phyloP scores from a whole-genome alignment of 495 filamentous ascomycete genomes.

The Sphaerosporella brunnea region DNA sequence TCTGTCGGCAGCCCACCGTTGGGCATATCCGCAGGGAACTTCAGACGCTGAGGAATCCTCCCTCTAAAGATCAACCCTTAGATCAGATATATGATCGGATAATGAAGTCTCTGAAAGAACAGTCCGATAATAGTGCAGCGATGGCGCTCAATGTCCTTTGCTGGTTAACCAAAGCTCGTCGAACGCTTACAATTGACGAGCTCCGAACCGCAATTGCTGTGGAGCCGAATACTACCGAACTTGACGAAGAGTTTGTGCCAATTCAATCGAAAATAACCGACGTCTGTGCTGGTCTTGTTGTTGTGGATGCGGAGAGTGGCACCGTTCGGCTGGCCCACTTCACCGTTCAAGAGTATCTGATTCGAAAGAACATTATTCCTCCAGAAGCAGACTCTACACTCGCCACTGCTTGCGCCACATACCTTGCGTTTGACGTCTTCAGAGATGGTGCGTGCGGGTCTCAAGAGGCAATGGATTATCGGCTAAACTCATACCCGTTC shows the following conservation, averaged over 20 bases:
- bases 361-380: background rate
- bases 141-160: slow-evolving; percentile 8
- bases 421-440: slow-evolving; percentile 8
- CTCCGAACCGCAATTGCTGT: slow-evolving; percentile 11
- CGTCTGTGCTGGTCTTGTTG: slow-evolving; percentile 12
- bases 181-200: slow-evolving; percentile 11
- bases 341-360: slow-evolving; percentile 16
- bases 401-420: slow-evolving; percentile 4
- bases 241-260: slow-evolving; percentile 7
- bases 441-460: background rate
- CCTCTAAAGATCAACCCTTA: background rate
- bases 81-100: slow-evolving; percentile 10
- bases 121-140: background rate
- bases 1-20: slow-evolving; percentile 9
- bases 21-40: slow-evolving; percentile 6
- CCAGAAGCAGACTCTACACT: background rate
- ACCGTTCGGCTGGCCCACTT: slow-evolving; percentile 10
- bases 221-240: slow-evolving; percentile 3
- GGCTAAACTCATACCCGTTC: background rate
- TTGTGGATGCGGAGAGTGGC: slow-evolving; percentile 1
- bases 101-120: slow-evolving; percentile 4
- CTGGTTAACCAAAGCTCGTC: slow-evolving; percentile 6
- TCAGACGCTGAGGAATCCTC: slow-evolving; percentile 6
- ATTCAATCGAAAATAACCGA: slow-evolving; percentile 4
- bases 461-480: background rate